Evolutionary conservation across 2,329 filamentous ascomycete genomes (phyloP).

Genomic region (Aspergillus aculeatinus): DNA sequence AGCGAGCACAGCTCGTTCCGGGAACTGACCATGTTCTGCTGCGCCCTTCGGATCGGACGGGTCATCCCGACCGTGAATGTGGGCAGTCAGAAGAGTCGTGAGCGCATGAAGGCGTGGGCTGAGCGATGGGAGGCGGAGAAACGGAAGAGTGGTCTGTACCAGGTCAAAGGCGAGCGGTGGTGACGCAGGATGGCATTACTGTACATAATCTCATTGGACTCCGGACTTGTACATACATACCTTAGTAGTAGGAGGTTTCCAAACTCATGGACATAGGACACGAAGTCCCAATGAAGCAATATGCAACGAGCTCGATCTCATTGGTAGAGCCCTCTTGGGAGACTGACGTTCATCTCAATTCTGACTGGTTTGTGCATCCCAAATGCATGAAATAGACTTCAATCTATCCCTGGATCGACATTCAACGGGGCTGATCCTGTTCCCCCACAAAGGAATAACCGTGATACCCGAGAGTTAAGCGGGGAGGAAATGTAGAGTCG

Average conservation of each 20-base stretch:
- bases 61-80: constrained; percentile 93
- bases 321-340: neutral
- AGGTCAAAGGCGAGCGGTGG: constrained; percentile 34
- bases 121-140: constrained; percentile 64
- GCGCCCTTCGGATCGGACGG: constrained; percentile 80
- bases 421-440: neutral
- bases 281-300: neutral
- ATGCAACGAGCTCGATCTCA: neutral
- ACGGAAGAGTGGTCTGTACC: constrained; percentile 61
- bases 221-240: neutral
- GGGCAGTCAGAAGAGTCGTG: constrained; percentile 61
- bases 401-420: neutral
- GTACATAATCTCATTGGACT: neutral
- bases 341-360: neutral
- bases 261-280: neutral
- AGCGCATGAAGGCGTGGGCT: constrained; percentile 66
- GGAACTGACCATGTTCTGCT: constrained; percentile 90
- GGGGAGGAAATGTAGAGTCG: constrained; percentile 12
- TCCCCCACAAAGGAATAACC: neutral
- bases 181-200: neutral
- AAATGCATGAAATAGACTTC: neutral
- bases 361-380: neutral
- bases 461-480: constrained; percentile 13
- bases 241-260: neutral
- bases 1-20: constrained; percentile 94